Evolutionary conservation across 2,329 filamentous ascomycete genomes (phyloP).

Genomic region (Trichoderma polysporum): DNA sequence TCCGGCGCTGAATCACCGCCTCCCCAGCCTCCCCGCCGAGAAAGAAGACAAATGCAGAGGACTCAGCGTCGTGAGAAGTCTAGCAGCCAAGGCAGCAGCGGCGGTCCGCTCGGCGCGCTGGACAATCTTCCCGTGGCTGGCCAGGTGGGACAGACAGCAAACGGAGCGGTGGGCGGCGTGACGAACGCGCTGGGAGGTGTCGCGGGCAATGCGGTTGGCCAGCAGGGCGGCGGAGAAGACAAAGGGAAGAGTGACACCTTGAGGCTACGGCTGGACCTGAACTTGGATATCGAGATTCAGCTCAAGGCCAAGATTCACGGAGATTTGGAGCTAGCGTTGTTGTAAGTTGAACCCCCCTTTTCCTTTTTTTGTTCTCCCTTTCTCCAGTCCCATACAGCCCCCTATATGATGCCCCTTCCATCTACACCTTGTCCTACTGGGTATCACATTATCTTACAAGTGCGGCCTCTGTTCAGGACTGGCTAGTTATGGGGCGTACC

Average conservation of each 20-base stretch:
- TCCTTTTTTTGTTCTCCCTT: slow-evolving; percentile 7
- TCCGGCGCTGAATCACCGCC: slow-evolving; percentile 18
- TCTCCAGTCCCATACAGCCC: neutral
- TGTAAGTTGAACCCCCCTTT: slow-evolving; percentile 43
- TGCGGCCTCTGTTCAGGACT: slow-evolving; percentile 20
- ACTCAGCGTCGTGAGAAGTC: neutral
- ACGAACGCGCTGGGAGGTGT: slow-evolving; percentile 44
- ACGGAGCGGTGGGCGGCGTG: slow-evolving; percentile 40
- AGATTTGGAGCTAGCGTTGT: slow-evolving; percentile 73
- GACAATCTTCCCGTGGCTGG: slow-evolving; percentile 41
- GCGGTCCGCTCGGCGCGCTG: slow-evolving; percentile 16
- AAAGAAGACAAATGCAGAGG: slow-evolving; percentile 1
- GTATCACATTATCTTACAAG: slow-evolving; percentile 15
- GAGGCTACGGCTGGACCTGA: slow-evolving; percentile 68
- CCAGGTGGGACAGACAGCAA: slow-evolving; percentile 38
- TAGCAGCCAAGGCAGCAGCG: neutral
- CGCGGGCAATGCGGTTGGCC: slow-evolving; percentile 39
- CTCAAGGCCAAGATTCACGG: slow-evolving; percentile 84
- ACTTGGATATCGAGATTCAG: slow-evolving; percentile 80
- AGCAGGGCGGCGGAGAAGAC: slow-evolving; percentile 34
- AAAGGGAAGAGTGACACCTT: slow-evolving; percentile 59
- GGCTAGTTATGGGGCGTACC: slow-evolving; percentile 14
- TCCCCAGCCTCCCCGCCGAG: slow-evolving; percentile 10
- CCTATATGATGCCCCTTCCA: neutral
- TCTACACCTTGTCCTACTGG: neutral